These are phyloP conservation scores for Beta lomatogona DNA, from an alignment of 179 eudicot genomes.

Conservation along the genomic window DNA sequence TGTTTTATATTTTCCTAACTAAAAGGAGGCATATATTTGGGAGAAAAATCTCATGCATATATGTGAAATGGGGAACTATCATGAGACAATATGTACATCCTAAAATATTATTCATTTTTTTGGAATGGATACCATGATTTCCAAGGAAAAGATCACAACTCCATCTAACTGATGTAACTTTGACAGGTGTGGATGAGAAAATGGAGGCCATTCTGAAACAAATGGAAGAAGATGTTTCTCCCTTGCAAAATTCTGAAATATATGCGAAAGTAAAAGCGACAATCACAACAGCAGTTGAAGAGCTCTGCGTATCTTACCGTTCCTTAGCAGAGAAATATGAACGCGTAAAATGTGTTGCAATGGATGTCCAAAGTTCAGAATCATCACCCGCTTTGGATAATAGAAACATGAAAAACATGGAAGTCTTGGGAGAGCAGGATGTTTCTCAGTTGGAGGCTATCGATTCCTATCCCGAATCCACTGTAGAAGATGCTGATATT, in stretches of 20 bases:
- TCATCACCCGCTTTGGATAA: constrained; percentile 12
- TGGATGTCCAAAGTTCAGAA: not conserved
- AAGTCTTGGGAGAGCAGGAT: constrained; percentile 18
- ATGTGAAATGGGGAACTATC: not conserved
- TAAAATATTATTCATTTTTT: not conserved
- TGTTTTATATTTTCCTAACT: too few relatives aligned
- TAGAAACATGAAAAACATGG: constrained; percentile 2
- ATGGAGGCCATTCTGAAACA: constrained; percentile 22
- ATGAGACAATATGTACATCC: not conserved
- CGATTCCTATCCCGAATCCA: constrained; percentile 25
- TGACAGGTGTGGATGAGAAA: constrained; percentile 34
- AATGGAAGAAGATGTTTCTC: constrained; percentile 22
- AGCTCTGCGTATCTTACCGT: constrained; percentile 32
- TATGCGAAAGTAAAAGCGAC: constrained; percentile 13
- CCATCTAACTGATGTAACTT: not conserved
- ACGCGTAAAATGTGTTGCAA: constrained; percentile 8
- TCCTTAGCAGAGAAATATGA: constrained; percentile 28
- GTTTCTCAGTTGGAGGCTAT: constrained; percentile 25
- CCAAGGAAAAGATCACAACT: not conserved
- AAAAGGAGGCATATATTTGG: not conserved
- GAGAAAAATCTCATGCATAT: too few relatives aligned
- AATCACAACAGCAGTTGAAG: constrained; percentile 13
- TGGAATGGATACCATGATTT: not conserved
- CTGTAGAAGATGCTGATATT: constrained; percentile 28
- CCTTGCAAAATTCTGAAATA: constrained; percentile 4